Base-by-base conservation (phyloP, 176 grass and related monocot genomes). In the Oryza australiensis region DNA sequence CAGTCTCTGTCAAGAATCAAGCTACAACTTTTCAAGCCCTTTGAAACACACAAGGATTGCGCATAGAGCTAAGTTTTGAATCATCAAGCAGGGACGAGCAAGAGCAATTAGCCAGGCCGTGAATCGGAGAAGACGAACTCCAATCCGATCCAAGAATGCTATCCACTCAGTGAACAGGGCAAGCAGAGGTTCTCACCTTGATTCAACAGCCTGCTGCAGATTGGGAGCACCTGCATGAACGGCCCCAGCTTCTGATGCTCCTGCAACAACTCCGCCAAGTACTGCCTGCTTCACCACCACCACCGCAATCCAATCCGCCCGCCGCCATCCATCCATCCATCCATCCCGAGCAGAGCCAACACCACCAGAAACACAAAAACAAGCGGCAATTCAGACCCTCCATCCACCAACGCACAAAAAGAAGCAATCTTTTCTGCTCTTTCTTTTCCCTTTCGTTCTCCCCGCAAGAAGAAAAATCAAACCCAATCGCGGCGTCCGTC, bases 141-240 rank as follows among this genome's bases (percentile, higher is more conserved):
- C 59, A 73, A 86, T 74, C 79, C 72, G 83, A 55, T 46, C 22
- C 63, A 40, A 60, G 37, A 77, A 89, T 86, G 83, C 34, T 72
- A 68, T 59, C 62, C n/a, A 28, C 26, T 32, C 42, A 26, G 43
- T 5, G n/a, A 53, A 15, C 71, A 65, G 27, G 59, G 49, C 70
- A 33, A 83, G 68, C 77, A 9, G 42, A 80, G 26, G 63, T 68
- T 64, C 84, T 85, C 26, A 90, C 94, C 94, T 88, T 94, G 88
- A 82, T 79, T 82, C 48, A 97, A 42, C 76, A 97, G 77, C 64
- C 77, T 90, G 86, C 87, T 94, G 87, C 92, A 97, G 82, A 89
- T 87, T 76, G 94, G 94, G 55, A 97, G 90, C 78, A 97, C 89
- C 84, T 97, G 89, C 89, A 92, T 84, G 89, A 97, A 97, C 26